Evolutionary conservation across 305 asterid genomes (phyloP).

Genomic region (Fraxinus greggii): DNA sequence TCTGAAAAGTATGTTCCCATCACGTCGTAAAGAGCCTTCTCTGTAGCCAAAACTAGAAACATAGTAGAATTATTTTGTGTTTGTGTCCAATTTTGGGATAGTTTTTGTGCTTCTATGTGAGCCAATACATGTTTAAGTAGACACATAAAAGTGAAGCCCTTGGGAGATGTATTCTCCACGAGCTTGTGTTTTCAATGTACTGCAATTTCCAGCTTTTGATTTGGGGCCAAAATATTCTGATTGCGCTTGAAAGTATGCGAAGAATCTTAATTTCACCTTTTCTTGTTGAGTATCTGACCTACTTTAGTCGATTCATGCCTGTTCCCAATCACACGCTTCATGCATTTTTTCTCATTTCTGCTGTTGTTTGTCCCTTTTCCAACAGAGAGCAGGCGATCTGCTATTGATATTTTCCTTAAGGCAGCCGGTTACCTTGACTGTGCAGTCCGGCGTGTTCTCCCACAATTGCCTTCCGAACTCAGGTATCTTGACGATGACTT

Average conservation of each 20-base stretch:
- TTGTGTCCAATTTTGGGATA: not conserved
- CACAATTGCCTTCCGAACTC: constrained; percentile 78
- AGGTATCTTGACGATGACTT: constrained; percentile 46
- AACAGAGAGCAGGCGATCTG: constrained; percentile 85
- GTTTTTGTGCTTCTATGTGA: not conserved
- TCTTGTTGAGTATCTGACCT: not conserved
- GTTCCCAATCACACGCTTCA: constrained; percentile 17
- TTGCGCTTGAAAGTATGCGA: not conserved
- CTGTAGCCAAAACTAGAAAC: not conserved
- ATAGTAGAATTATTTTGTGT: not conserved
- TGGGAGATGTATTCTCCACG: not conserved
- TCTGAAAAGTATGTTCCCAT: not conserved
- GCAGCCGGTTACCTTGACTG: constrained; percentile 99
- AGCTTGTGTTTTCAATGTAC: not conserved
- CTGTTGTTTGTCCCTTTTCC: constrained; percentile 21
- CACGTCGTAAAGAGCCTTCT: not conserved
- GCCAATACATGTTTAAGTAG: not conserved
- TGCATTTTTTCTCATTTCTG: constrained; percentile 13
- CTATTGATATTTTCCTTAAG: constrained; percentile 84
- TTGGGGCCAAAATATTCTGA: not conserved
- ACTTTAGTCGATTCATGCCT: constrained; percentile 1
- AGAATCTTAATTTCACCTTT: not conserved
- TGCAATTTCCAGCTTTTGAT: not conserved
- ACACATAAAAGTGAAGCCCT: not conserved
- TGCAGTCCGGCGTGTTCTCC: constrained; percentile 90